Evolutionary conservation across 148 eudicot genomes (phyloP).

Genomic region (Amaranthus cruentus): DNA sequence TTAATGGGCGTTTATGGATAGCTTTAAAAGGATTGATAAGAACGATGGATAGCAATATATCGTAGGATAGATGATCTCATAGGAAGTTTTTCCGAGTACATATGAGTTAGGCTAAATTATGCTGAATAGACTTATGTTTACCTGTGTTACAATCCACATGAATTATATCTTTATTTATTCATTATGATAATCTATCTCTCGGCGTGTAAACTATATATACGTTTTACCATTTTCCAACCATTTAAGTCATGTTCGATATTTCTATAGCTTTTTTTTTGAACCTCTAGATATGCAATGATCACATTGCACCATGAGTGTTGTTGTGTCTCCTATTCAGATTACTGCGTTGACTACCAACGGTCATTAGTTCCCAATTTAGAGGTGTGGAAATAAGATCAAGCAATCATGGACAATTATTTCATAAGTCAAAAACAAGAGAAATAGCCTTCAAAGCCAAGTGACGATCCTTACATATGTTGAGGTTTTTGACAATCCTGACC

Average conservation of each 20-base stretch:
- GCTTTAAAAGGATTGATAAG: conserved; percentile 4
- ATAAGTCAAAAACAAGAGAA: conserved; percentile 43
- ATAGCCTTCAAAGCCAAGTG: conserved; percentile 48
- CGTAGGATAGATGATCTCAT: no score
- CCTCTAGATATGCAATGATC: conserved; percentile 21
- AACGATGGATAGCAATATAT: no score
- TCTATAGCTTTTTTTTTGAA: neutral
- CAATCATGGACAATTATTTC: conserved; percentile 58
- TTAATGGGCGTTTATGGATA: no score
- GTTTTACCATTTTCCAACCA: no score
- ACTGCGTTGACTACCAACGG: conserved; percentile 33
- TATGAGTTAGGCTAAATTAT: no score
- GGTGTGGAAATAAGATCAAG: conserved; percentile 45
- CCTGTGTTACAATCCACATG: no score
- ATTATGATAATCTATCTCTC: no score
- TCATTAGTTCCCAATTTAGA: conserved; percentile 46
- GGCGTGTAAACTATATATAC: no score
- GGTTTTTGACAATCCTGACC: neutral
- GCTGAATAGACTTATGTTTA: no score
- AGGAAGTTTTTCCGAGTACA: no score
- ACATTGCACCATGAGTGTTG: conserved; percentile 8
- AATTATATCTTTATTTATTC: no score
- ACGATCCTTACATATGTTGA: conserved; percentile 59
- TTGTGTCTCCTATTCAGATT: conserved; percentile 16
- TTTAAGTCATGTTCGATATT: no score